Conservation (phyloP, 2,329 filamentous ascomycete species). For the Colletotrichum navitas region DNA sequence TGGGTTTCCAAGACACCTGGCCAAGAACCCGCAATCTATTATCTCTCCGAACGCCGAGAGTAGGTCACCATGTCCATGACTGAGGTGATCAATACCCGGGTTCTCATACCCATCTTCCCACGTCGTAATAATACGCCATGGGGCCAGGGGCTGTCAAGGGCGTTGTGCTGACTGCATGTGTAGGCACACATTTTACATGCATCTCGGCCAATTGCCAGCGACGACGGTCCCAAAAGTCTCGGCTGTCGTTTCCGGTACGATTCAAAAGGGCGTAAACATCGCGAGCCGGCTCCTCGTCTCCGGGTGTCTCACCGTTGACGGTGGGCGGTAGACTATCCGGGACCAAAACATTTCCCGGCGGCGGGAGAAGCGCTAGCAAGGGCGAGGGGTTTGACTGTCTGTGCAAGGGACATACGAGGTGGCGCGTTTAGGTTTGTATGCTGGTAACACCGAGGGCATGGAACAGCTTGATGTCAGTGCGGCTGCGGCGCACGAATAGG, state of each 20-base stretch:
- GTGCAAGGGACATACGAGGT: not conserved
- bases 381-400: constrained; percentile 9
- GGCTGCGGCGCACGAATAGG: not conserved
- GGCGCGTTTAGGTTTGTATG: not conserved
- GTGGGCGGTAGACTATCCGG: not conserved
- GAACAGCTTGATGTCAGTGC: not conserved
- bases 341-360: not conserved
- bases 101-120: not conserved
- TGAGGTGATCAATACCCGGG: not conserved
- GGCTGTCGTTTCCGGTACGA: not conserved
- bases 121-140: not conserved
- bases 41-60: not conserved
- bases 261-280: not conserved
- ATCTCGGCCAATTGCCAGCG: constrained; percentile 1
- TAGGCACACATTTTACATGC: constrained; percentile 1
- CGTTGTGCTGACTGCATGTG: not conserved
- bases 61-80: not conserved
- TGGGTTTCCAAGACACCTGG: not conserved
- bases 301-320: not conserved
- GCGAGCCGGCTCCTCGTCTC: not conserved
- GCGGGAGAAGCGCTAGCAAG: not conserved
- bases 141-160: not conserved
- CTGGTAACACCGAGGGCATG: not conserved
- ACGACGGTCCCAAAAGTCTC: not conserved
- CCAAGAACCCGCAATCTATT: not conserved